phyloP scores from a whole-genome alignment of 257 asterid genomes.

The Solanum ossicruentum region DNA sequence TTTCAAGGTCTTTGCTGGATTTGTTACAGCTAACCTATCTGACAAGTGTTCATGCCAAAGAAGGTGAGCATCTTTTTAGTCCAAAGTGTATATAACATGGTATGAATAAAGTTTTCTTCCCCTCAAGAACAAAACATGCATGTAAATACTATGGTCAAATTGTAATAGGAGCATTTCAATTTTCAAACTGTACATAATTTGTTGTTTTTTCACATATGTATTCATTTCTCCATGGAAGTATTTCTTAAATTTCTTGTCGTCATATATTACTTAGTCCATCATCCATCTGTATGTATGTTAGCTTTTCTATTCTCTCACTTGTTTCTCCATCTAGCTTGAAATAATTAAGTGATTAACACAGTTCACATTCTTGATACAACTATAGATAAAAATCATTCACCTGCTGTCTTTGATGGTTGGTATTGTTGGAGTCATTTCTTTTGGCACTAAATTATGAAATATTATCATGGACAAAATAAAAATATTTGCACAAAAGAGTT shows the following conservation, averaged over 20 bases:
- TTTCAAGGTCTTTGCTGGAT: conserved; percentile 68
- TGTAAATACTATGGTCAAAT: neutral
- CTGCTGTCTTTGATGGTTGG: too few relatives aligned
- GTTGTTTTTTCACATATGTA: neutral
- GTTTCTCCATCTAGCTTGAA: too few relatives aligned
- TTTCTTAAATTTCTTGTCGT: neutral
- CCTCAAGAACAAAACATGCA: neutral
- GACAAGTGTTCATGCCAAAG: conserved; percentile 31
- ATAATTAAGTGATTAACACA: too few relatives aligned
- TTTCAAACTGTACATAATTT: neutral
- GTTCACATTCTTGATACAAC: too few relatives aligned
- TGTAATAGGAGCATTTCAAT: neutral
- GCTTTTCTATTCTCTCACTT: too few relatives aligned
- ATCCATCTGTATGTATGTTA: neutral
- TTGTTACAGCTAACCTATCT: conserved; percentile 45
- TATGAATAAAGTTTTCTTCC: neutral
- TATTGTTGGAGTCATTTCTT: too few relatives aligned
- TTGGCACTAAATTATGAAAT: too few relatives aligned
- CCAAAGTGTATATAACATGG: neutral
- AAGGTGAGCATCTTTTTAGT: conserved; percentile 4
- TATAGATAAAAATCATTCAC: too few relatives aligned
- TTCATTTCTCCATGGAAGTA: neutral
- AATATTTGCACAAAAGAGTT: too few relatives aligned
- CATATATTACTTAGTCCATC: neutral
- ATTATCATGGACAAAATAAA: too few relatives aligned